Evolutionary conservation across 176 grass and related monocot genomes (phyloP), one percentile per base, ranked within the genome.

Genomic region (Typha latifolia): DNA sequence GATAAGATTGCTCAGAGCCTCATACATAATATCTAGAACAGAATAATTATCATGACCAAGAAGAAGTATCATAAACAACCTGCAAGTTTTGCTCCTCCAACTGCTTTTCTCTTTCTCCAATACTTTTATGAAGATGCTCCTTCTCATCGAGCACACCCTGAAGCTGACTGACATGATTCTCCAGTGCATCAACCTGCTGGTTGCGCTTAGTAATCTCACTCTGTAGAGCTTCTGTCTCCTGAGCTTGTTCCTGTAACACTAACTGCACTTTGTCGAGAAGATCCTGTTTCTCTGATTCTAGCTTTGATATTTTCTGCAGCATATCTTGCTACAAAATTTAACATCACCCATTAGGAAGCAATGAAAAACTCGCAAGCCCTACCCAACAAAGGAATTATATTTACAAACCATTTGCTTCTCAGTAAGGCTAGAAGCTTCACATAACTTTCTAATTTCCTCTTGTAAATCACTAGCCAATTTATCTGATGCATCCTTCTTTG

Each of bases 41-140:
- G 62, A 27, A 20, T 18, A 52, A 27, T 49, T 76, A 59, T 50
- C 19, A 49, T 15, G 49, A 65, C 23, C 61, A 47, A 27, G 51
- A 49, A 61, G 52, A 62, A 49, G 51, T 49, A 75, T 32, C 69
- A 84, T 50, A 32, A 79, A 37, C 49, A 83, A 91, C 91, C 92
- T 91, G 77, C 62, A 81, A 80, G 55, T 81, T 96, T 56, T 96
- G 77, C 49, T 84, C 87, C 72, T 86, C 85, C 69, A 96, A 87
- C 61, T 68, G 81, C 19, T 86, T 91, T 63, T 89, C 85, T 63
- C 74, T 91, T 73, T 86, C 85, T 66, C 86, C 37, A 57, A 66
- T 83, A 81, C 74, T 76, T 55, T 71, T 63, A 80, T 81, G 78
- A 32, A 91, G 78, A 23, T 86, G 88, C 34, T 96, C 86, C 76